Conservation (phyloP, 2,329 filamentous ascomycete species). For the Fusarium marasasianum region DNA sequence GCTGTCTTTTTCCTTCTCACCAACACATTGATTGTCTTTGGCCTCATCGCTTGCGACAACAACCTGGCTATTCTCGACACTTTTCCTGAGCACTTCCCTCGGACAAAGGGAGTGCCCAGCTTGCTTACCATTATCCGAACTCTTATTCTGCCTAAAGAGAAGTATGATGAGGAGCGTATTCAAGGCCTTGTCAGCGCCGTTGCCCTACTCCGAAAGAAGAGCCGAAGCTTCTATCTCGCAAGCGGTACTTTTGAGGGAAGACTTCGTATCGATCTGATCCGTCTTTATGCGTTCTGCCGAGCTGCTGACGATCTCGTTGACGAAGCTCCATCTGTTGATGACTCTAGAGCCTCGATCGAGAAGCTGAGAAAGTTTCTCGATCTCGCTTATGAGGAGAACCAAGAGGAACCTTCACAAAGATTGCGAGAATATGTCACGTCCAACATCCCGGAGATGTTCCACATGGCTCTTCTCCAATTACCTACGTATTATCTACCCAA, state of each 20-base stretch:
- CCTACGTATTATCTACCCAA: constrained; percentile 65
- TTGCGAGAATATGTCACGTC: constrained; percentile 51
- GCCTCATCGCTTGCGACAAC: constrained; percentile 74
- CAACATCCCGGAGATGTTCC: constrained; percentile 62
- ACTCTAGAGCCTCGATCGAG: constrained; percentile 66
- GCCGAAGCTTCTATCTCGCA: constrained; percentile 78
- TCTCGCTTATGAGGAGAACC: constrained; percentile 45
- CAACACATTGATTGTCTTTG: constrained; percentile 75
- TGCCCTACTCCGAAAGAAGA: constrained; percentile 67
- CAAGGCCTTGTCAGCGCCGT: constrained; percentile 68
- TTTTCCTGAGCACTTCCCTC: constrained; percentile 67
- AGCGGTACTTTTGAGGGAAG: constrained; percentile 74
- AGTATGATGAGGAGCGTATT: constrained; percentile 68
- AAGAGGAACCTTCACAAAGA: not conserved
- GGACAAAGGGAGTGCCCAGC: constrained; percentile 48
- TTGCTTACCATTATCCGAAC: constrained; percentile 57
- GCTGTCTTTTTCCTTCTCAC: constrained; percentile 78
- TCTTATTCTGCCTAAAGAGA: constrained; percentile 54
- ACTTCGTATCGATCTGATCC: constrained; percentile 72
- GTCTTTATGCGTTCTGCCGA: constrained; percentile 78
- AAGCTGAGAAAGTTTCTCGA: constrained; percentile 68
- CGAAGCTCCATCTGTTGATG: constrained; percentile 61
- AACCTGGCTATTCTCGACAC: constrained; percentile 71
- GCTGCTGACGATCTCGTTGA: constrained; percentile 79
- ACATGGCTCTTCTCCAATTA: constrained; percentile 66